Evolutionary conservation across 2,329 filamentous ascomycete genomes (phyloP).

Genomic region (Pseudogymnoascus sp.): DNA sequence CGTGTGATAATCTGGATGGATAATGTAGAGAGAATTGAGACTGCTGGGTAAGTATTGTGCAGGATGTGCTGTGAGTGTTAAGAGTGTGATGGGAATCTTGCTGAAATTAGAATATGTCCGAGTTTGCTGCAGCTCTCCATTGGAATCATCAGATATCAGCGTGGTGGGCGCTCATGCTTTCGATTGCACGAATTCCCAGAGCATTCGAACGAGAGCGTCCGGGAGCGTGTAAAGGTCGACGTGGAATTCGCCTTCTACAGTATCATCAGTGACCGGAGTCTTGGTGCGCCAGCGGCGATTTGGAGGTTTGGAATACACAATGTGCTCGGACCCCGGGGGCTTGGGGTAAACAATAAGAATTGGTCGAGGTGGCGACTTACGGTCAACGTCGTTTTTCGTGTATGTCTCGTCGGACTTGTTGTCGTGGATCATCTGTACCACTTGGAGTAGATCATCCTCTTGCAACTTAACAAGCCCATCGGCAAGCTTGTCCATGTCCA

Average conservation of each 20-base stretch:
- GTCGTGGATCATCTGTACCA: conserved; percentile 97
- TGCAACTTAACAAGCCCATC: conserved; percentile 80
- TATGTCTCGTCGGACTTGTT: conserved; percentile 92
- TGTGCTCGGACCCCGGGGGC: neutral
- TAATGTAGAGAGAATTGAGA: neutral
- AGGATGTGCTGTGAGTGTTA: conserved; percentile 4
- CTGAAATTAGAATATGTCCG: conserved; percentile 2
- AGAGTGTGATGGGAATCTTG: neutral
- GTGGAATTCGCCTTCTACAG: conserved; percentile 84
- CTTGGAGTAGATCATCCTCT: conserved; percentile 88
- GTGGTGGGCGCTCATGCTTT: conserved; percentile 28
- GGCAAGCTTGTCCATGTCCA: conserved; percentile 95
- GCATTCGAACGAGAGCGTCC: conserved; percentile 78
- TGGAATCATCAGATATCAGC: neutral
- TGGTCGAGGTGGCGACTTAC: conserved; percentile 44
- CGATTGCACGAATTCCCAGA: conserved; percentile 74
- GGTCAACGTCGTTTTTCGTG: conserved; percentile 93
- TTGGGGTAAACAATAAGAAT: neutral
- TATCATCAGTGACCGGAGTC: conserved; percentile 7
- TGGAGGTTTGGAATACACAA: neutral
- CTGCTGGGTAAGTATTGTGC: conserved; percentile 3
- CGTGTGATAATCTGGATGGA: conserved; percentile 7
- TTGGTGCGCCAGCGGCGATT: neutral
- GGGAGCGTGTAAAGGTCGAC: conserved; percentile 97
- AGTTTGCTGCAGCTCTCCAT: conserved; percentile 1